These are phyloP conservation scores for Scenedesmus sp. DNA, from an alignment of 163 green algal species.

Conservation along the genomic window DNA sequence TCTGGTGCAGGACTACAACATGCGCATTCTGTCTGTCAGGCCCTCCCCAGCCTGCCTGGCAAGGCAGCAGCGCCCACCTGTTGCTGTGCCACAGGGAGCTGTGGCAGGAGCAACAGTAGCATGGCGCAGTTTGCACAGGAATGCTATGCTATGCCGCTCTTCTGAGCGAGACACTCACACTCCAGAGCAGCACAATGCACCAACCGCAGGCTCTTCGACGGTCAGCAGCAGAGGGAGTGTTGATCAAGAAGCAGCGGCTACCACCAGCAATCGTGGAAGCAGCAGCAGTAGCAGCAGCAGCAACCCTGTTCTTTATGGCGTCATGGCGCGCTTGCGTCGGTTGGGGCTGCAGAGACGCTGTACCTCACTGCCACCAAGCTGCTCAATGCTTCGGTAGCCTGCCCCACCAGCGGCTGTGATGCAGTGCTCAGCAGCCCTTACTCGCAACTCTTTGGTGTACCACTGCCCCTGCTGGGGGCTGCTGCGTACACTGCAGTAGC, in stretches of 20 bases:
- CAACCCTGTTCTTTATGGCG: conserved; percentile 45
- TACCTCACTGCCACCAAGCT: conserved; percentile 88
- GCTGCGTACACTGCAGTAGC: conserved; percentile 75
- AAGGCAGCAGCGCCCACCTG: not conserved
- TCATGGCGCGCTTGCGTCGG: conserved; percentile 69
- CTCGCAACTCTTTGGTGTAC: conserved; percentile 81
- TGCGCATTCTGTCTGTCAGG: conserved; percentile 4
- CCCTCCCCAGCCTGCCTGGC: not conserved
- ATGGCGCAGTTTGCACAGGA: not conserved
- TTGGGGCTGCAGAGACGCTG: conserved; percentile 76
- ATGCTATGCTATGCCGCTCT: not conserved
- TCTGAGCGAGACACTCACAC: not conserved
- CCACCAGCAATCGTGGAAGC: not conserved
- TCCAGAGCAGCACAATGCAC: not conserved
- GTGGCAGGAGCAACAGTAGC: not conserved
- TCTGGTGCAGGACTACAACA: not conserved
- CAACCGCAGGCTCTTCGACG: not conserved
- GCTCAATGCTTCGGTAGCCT: conserved; percentile 70
- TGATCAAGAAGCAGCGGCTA: not conserved
- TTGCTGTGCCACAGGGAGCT: not conserved
- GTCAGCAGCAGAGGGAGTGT: not conserved
- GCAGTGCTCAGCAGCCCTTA: conserved; percentile 86
- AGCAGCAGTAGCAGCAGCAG: not conserved
- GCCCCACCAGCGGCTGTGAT: conserved; percentile 83
- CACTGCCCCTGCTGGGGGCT: conserved; percentile 79